Evolutionary conservation across 441 rosid species (phyloP).

Genomic region (Theobroma grandiflorum): DNA sequence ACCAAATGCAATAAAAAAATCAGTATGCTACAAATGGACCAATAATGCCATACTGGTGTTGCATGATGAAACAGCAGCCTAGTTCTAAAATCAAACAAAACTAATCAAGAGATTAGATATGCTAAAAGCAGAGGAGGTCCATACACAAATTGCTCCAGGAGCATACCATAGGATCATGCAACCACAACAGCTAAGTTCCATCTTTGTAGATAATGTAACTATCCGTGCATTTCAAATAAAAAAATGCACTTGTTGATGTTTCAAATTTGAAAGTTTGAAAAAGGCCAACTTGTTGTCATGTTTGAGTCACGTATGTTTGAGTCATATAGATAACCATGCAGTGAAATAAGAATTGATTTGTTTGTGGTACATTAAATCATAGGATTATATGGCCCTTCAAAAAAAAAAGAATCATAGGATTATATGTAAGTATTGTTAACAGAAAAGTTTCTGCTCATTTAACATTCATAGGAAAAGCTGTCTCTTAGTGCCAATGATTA

Average conservation of each 20-base stretch:
- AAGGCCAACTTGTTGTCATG: background rate
- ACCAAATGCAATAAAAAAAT: background rate
- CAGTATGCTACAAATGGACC: background rate
- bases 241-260: background rate
- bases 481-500: background rate
- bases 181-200: background rate
- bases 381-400: background rate
- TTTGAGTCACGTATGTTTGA: background rate
- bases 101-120: background rate
- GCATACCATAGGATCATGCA: background rate
- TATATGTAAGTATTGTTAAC: background rate
- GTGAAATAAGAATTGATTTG: background rate
- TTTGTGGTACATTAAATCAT: background rate
- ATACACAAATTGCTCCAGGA: background rate
- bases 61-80: background rate
- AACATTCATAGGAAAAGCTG: background rate
- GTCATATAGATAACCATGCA: background rate
- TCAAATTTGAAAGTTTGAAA: background rate
- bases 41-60: background rate
- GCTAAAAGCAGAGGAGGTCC: background rate
- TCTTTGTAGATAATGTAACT: background rate
- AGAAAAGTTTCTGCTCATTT: background rate
- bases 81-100: background rate
- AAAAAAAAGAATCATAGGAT: background rate
- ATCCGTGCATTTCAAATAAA: background rate